These are phyloP conservation scores for Amanita rubescens DNA, from an alignment of 768 basidiomycete genomes.

Conservation along the genomic window DNA sequence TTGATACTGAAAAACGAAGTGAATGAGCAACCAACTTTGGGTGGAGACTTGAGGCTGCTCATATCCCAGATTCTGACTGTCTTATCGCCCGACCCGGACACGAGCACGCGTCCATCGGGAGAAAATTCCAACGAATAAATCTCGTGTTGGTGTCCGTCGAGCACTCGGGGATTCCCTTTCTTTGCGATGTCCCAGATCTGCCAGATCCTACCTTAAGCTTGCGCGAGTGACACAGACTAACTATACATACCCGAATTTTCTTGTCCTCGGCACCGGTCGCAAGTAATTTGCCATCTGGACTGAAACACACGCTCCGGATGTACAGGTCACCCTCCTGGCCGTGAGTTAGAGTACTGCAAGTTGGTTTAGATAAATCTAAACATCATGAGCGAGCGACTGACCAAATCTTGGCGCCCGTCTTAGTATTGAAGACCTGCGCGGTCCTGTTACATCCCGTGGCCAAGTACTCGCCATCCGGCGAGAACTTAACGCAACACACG, in stretches of 20 bases:
- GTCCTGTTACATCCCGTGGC: slow-evolving; percentile 96
- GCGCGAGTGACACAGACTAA: slow-evolving; percentile 12
- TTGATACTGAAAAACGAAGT: neutral
- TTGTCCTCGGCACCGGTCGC: slow-evolving; percentile 92
- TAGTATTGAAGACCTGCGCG: slow-evolving; percentile 91
- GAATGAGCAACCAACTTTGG: neutral
- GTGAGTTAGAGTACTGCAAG: slow-evolving; percentile 21
- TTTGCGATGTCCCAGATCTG: slow-evolving; percentile 91
- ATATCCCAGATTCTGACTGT: slow-evolving; percentile 45
- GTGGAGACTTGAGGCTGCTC: slow-evolving; percentile 15
- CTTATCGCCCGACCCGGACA: slow-evolving; percentile 79
- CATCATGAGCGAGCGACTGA: slow-evolving; percentile 22
- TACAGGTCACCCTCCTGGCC: slow-evolving; percentile 26
- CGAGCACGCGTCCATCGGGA: slow-evolving; percentile 75
- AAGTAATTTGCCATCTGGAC: slow-evolving; percentile 81
- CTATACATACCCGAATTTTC: slow-evolving; percentile 63
- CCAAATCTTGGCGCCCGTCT: slow-evolving; percentile 76
- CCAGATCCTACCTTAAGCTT: neutral
- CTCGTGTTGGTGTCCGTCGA: slow-evolving; percentile 87
- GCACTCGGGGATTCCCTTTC: slow-evolving; percentile 69
- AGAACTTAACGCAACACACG: slow-evolving; percentile 89
- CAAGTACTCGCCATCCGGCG: no score
- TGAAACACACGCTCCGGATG: slow-evolving; percentile 72
- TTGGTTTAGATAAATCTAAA: neutral
- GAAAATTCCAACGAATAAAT: slow-evolving; percentile 94